phyloP scores from a whole-genome alignment of 1,139 yeast genomes.

The Casaregolazyma lundiana region DNA sequence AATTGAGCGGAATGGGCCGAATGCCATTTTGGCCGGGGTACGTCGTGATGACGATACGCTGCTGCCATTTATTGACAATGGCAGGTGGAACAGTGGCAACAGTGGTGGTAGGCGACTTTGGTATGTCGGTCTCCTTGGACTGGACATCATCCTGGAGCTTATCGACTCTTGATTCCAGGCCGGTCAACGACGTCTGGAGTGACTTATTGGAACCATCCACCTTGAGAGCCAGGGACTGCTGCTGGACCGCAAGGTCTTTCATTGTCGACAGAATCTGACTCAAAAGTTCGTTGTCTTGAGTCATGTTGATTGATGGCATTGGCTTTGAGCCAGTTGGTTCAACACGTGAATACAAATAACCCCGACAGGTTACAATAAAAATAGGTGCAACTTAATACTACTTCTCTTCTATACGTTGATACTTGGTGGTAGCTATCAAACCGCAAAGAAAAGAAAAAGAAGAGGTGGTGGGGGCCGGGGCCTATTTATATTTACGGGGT shows the following conservation, averaged over 20 bases:
- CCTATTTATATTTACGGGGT: background rate
- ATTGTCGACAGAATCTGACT: slow-evolving; percentile 12
- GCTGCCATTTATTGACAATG: slow-evolving; percentile 19
- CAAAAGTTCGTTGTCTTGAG: slow-evolving; percentile 8
- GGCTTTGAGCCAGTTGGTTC: no score
- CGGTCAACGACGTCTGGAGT: slow-evolving; percentile 3
- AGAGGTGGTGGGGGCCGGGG: background rate
- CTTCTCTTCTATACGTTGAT: slow-evolving; percentile 1
- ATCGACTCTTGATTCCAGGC: slow-evolving; percentile 6
- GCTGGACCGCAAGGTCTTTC: slow-evolving; percentile 13
- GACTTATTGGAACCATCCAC: slow-evolving; percentile 17
- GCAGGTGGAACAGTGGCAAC: slow-evolving; percentile 6
- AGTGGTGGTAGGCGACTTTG: slow-evolving; percentile 6
- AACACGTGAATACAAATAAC: no score
- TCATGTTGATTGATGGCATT: slow-evolving; percentile 2
- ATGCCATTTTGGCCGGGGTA: slow-evolving; percentile 47
- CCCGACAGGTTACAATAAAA: no score
- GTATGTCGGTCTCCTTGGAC: background rate
- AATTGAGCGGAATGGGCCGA: slow-evolving; percentile 43
- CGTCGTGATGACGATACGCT: slow-evolving; percentile 39
- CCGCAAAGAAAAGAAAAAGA: background rate
- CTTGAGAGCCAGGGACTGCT: slow-evolving; percentile 14
- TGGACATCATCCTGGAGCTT: slow-evolving; percentile 3
- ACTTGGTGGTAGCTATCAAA: background rate
- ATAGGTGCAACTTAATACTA: no score